Evolutionary conservation across 83 land plant species (phyloP).

Genomic region (Picea engelmannii): DNA sequence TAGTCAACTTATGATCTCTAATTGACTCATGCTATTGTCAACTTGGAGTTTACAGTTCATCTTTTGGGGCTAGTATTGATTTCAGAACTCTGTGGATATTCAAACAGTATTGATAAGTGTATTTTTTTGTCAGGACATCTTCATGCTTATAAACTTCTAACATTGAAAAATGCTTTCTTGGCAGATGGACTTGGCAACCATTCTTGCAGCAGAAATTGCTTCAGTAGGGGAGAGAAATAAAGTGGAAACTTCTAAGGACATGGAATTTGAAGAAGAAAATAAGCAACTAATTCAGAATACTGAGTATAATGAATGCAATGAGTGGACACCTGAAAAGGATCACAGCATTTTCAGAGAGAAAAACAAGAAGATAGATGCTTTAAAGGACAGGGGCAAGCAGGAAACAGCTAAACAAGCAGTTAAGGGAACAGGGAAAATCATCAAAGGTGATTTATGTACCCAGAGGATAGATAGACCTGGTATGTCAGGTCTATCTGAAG

Average conservation of each 20-base stretch:
- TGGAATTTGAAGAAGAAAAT: constrained; percentile 1
- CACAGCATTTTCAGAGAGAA: background rate
- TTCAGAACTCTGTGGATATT: background rate
- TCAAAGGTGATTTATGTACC: background rate
- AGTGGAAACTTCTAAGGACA: background rate
- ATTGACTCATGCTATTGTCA: constrained; percentile 6
- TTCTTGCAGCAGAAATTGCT: background rate
- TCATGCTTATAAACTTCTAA: no score
- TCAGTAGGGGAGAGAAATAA: background rate
- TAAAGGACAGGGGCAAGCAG: background rate
- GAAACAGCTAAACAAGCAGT: background rate
- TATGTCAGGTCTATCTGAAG: no score
- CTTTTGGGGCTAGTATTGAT: background rate
- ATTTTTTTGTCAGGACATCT: no score
- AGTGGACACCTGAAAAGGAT: background rate
- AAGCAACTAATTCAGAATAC: background rate
- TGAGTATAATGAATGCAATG: background rate
- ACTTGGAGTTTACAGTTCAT: background rate
- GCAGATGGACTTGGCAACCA: constrained; percentile 1
- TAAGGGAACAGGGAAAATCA: background rate
- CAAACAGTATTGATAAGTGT: no score
- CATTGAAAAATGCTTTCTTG: no score
- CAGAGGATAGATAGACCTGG: background rate
- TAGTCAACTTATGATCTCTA: constrained; percentile 5
- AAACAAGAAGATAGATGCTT: background rate